Evolutionary conservation across 31 red algal species (phyloP).

Genomic region (Asparagopsis taxiformis): DNA sequence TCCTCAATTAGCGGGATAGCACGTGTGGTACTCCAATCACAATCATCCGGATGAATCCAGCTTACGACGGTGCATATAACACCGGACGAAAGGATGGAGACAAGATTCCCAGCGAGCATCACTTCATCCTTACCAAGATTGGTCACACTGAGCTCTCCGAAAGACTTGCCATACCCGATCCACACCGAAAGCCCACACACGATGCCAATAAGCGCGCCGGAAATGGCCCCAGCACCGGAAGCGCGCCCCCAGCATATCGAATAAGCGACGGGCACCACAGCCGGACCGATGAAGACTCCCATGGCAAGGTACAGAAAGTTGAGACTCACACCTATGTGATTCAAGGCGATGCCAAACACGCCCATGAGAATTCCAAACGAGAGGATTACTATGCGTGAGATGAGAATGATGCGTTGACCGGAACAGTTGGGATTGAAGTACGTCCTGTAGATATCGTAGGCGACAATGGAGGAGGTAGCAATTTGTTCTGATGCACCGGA

Average conservation of each 20-base stretch:
- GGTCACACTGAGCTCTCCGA: constrained; percentile 38
- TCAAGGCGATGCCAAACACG: constrained; percentile 55
- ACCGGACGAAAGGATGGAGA: constrained; percentile 54
- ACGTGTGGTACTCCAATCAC: constrained; percentile 65
- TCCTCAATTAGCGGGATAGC: constrained; percentile 72
- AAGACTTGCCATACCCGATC: constrained; percentile 37
- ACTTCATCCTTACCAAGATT: constrained; percentile 36
- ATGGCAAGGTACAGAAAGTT: constrained; percentile 55
- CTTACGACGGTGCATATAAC: constrained; percentile 39
- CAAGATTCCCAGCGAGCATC: constrained; percentile 56
- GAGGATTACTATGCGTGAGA: constrained; percentile 69
- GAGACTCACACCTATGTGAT: constrained; percentile 52
- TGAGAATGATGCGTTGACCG: constrained; percentile 59
- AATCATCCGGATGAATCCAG: constrained; percentile 53
- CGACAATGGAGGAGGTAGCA: constrained; percentile 59
- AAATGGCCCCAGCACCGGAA: constrained; percentile 41
- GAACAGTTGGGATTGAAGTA: constrained; percentile 50
- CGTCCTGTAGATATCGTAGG: constrained; percentile 72
- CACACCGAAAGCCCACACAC: constrained; percentile 35
- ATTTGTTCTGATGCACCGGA: constrained; percentile 75
- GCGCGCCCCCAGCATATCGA: constrained; percentile 47
- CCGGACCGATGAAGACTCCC: constrained; percentile 70
- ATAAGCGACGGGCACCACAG: constrained; percentile 63
- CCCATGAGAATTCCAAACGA: constrained; percentile 63
- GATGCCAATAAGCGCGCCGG: constrained; percentile 45